Evolutionary conservation across 2,329 filamentous ascomycete species (phyloP), one percentile per base, ranked within the genome.

Genomic region (Pleoardoris graminearum): DNA sequence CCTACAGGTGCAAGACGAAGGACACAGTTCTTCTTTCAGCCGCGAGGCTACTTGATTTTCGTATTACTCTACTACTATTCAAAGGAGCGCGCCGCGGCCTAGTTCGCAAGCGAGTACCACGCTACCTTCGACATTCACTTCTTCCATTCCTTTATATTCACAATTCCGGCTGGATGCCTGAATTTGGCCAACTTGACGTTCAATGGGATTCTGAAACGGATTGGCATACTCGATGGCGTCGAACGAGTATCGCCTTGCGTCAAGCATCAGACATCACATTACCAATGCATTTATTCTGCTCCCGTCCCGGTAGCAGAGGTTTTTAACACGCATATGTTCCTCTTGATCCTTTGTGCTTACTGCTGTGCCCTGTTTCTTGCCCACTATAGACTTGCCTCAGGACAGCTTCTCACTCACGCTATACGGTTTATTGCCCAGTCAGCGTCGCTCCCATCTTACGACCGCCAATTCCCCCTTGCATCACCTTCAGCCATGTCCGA

Each of bases 1-100:
- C 2, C 59, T 72, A 6, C 57, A 59, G 7, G 61, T 71, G 16
- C 66, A 66, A 27, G 61, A 60, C 43, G 68, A 66, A 44, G 54
- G n/a, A 8, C 48, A 36, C 16, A 17, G 8, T 37, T 21, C 37
- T 22, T 11, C 44, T 10, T 14, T 36, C 44, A 37, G 38, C 32
- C 23, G 48, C 19, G 50, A 45, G 43, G 32, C 49, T 21, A 38
- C 54, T 21, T 55, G 17, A 45, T 30, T 25, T 11, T 12, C 7
- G 30, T 30, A 41, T 22, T 25, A 22, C 27, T 27, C 5, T 17
- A 17, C 33, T 21, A 45, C 22, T 12, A 49, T 21, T 39, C 22
- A 38, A 10, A 33, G 11, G 30, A 27, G n/a, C 19, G 14, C 32
- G 14, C 11, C 19, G 11, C 33, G 48, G 53, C 12, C 25, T 44